These are phyloP conservation scores for Microascus cirrosus DNA, from an alignment of 2,329 filamentous ascomycete genomes.

Conservation along the genomic window DNA sequence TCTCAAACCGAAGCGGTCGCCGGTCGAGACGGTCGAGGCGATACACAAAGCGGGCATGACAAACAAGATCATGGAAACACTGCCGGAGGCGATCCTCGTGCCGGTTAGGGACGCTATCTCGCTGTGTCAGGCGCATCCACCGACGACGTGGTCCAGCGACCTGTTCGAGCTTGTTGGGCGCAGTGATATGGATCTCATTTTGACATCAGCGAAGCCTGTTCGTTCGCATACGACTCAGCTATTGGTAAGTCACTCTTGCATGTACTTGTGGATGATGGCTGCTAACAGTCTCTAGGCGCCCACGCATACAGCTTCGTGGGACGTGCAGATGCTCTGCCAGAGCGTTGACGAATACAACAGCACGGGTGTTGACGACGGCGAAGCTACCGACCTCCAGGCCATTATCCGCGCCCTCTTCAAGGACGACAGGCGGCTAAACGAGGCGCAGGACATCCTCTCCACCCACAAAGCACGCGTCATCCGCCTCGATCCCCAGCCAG, in stretches of 20 bases:
- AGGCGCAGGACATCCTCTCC: slow-evolving; percentile 76
- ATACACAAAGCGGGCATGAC: slow-evolving; percentile 63
- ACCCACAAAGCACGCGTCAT: slow-evolving; percentile 70
- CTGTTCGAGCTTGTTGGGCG: slow-evolving; percentile 69
- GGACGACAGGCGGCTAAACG: slow-evolving; percentile 80
- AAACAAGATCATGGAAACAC: slow-evolving; percentile 58
- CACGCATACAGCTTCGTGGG: slow-evolving; percentile 57
- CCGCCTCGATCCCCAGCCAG: slow-evolving; percentile 62
- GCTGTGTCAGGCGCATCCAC: slow-evolving; percentile 74
- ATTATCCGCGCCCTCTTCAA: slow-evolving; percentile 82
- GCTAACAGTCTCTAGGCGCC: slow-evolving; percentile 27
- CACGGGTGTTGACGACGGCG: slow-evolving; percentile 62
- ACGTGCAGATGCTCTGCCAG: slow-evolving; percentile 69
- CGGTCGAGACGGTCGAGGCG: slow-evolving; percentile 58
- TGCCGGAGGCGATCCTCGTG: slow-evolving; percentile 75
- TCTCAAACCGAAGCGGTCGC: slow-evolving; percentile 37
- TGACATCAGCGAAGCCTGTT: slow-evolving; percentile 30
- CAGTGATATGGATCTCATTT: slow-evolving; percentile 64
- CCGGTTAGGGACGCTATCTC: slow-evolving; percentile 75
- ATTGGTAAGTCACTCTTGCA: slow-evolving; percentile 22
- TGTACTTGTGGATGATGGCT: background rate
- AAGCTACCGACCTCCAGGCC: slow-evolving; percentile 71
- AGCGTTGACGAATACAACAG: slow-evolving; percentile 47
- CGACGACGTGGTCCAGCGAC: slow-evolving; percentile 60
- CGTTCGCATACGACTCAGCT: slow-evolving; percentile 18